Conservation (phyloP, 192 early-diverging fungal species). For the Obelidium mucronatum region DNA sequence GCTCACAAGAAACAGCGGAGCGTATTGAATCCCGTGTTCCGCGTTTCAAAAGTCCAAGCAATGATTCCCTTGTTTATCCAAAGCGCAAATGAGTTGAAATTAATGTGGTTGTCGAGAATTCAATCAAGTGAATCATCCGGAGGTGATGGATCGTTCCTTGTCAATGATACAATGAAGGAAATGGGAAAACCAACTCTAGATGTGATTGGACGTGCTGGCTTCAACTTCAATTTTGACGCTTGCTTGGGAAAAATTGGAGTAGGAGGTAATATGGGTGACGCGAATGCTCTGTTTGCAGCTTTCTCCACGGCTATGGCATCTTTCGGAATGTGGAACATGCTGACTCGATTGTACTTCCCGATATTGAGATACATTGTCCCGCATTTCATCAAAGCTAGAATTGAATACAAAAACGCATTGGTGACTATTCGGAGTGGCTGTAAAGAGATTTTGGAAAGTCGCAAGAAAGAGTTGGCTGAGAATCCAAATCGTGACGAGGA, state of each 20-base stretch:
- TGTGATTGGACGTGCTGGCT: slow-evolving; percentile 24
- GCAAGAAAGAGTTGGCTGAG: background rate
- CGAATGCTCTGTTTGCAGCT: background rate
- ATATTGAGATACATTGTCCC: background rate
- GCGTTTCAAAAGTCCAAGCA: background rate
- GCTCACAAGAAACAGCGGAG: slow-evolving; percentile 8
- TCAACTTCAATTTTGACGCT: slow-evolving; percentile 7
- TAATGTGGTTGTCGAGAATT: background rate
- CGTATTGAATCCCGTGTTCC: slow-evolving; percentile 13
- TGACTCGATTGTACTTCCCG: background rate
- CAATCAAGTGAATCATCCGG: background rate
- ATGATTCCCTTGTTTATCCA: slow-evolving; percentile 1
- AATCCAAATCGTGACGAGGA: background rate
- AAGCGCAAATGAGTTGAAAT: slow-evolving; percentile 9
- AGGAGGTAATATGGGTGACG: background rate
- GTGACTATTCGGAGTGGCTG: background rate
- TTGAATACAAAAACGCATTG: background rate
- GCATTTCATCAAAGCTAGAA: background rate
- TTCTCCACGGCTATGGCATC: background rate
- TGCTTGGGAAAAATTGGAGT: background rate
- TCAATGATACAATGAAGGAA: background rate
- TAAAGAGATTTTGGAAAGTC: background rate
- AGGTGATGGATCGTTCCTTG: background rate
- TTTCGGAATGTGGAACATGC: background rate
- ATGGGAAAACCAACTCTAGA: slow-evolving; percentile 1